Conservation (phyloP, 2,329 filamentous ascomycete genomes). For the Hypoxylon sp. region DNA sequence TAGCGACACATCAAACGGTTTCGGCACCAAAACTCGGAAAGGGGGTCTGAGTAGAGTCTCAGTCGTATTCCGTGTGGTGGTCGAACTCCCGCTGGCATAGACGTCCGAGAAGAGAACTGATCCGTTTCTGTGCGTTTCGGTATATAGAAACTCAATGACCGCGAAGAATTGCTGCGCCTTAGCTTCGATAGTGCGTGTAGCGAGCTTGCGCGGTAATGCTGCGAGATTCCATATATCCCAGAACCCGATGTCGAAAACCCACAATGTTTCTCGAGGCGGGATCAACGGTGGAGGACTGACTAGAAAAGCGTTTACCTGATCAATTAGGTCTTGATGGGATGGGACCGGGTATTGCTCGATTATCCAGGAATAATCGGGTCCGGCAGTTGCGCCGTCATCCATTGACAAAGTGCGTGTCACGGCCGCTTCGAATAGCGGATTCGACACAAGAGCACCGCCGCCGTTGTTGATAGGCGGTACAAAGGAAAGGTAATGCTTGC, state of each 20-base stretch:
- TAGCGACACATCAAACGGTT: conserved; percentile 61
- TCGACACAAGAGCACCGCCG: conserved; percentile 64
- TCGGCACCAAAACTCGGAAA: conserved; percentile 62
- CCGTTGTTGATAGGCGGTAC: conserved; percentile 55
- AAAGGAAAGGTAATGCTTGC: conserved; percentile 56
- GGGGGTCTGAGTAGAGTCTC: conserved; percentile 31
- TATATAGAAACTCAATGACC: conserved; percentile 57
- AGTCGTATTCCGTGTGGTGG: conserved; percentile 29
- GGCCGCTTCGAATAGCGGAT: conserved; percentile 59
- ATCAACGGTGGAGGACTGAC: conserved; percentile 45
- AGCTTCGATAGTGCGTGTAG: conserved; percentile 49
- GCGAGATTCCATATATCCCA: conserved; percentile 64
- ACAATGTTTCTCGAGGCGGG: conserved; percentile 57
- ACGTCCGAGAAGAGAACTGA: conserved; percentile 58
- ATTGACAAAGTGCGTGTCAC: conserved; percentile 46
- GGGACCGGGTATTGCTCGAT: conserved; percentile 53
- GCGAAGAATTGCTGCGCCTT: conserved; percentile 53
- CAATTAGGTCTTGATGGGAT: conserved; percentile 51
- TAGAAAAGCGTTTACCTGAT: conserved; percentile 58
- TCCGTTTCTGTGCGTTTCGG: conserved; percentile 50
- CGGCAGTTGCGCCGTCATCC: conserved; percentile 47
- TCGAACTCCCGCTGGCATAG: conserved; percentile 45
- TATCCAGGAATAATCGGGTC: conserved; percentile 54
- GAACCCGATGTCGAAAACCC: conserved; percentile 61
- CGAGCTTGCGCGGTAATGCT: conserved; percentile 52